A percentile compares a stretch with the other conserved stretches of the same genome.
phyloP scores from a whole-genome alignment of 495 filamentous ascomycete species.

The Aspergillus wentii region DNA sequence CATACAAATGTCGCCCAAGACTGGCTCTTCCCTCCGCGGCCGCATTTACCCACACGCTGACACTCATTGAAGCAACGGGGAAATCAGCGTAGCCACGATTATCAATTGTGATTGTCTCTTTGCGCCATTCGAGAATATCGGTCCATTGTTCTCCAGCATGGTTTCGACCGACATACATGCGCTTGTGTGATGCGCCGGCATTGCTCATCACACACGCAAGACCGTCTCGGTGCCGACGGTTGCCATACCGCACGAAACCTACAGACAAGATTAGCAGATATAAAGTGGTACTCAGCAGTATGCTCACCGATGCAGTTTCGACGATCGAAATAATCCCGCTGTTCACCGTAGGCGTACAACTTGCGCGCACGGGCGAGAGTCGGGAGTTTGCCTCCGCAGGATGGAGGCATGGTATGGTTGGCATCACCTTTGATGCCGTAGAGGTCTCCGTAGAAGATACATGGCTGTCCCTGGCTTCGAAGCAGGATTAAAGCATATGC shows the following conservation, averaged over 20 bases:
- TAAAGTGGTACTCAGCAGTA: neutral
- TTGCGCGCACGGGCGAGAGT: conserved; percentile 60
- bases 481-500: conserved; percentile 64
- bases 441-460: conserved; percentile 70
- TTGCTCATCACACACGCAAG: conserved; percentile 59
- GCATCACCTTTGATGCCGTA: conserved; percentile 57
- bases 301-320: conserved; percentile 55
- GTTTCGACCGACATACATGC: conserved; percentile 57
- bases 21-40: conserved; percentile 46
- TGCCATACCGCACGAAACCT: conserved; percentile 61
- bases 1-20: conserved; percentile 33
- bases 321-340: conserved; percentile 64
- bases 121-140: conserved; percentile 50
- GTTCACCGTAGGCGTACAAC: conserved; percentile 63
- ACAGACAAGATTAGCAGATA: conserved; percentile 3
- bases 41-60: conserved; percentile 58
- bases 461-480: conserved; percentile 60
- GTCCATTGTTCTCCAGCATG: conserved; percentile 58
- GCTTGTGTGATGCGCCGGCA: conserved; percentile 38
- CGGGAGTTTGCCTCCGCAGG: conserved; percentile 56
- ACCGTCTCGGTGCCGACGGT: conserved; percentile 41
- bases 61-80: conserved; percentile 45
- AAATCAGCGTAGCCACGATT: conserved; percentile 53
- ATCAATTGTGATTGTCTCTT: conserved; percentile 44
- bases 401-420: conserved; percentile 47